Evolutionary conservation across 371 early-diverging fungal genomes (phyloP).

Genomic region (Dinochytrium kinnereticum): DNA sequence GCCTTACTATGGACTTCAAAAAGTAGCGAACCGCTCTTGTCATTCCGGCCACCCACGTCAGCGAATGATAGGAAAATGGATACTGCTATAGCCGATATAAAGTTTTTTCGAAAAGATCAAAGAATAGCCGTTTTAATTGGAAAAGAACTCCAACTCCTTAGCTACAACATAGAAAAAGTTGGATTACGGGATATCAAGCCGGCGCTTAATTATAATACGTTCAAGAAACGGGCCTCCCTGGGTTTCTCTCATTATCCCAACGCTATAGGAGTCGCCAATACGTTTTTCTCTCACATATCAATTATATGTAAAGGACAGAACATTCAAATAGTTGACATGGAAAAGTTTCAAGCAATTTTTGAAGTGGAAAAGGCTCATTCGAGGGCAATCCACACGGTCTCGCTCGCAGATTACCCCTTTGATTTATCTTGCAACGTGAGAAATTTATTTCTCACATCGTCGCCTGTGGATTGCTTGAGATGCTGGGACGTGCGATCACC

Average conservation of each 20-base stretch:
- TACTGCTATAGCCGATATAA: background rate
- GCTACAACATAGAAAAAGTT: background rate
- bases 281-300: background rate
- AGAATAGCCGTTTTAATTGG: background rate
- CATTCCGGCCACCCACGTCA: background rate
- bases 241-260: background rate
- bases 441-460: slow-evolving; percentile 18
- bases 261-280: background rate
- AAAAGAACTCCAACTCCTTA: background rate
- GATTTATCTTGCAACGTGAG: background rate
- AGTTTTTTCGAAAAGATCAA: slow-evolving; percentile 19
- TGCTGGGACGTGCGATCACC: slow-evolving; percentile 18
- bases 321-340: background rate
- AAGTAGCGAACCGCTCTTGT: slow-evolving; percentile 19
- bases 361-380: background rate
- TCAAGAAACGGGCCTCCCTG: background rate
- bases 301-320: background rate
- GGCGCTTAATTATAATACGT: slow-evolving; percentile 23
- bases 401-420: background rate
- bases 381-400: background rate
- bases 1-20: slow-evolving; percentile 18
- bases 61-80: background rate
- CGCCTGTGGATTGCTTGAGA: slow-evolving; percentile 12
- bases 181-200: slow-evolving; percentile 19
- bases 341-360: background rate